Evolutionary conservation across 2,329 filamentous ascomycete genomes (phyloP), one percentile per base, ranked within the genome.

Genomic region (Penicillium occitanis): DNA sequence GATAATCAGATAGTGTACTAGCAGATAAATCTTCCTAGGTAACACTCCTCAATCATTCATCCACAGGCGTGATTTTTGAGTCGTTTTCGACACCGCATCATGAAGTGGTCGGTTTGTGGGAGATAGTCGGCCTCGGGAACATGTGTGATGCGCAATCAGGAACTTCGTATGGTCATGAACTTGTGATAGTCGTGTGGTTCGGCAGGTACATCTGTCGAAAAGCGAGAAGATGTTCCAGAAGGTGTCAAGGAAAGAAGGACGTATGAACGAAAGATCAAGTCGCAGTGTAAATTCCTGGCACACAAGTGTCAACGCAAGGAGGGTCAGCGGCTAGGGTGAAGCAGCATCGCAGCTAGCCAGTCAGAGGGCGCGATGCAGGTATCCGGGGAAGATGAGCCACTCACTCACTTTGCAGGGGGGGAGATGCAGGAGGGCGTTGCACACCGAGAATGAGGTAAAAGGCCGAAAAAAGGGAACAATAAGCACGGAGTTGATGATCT

Each of bases 61-160:
- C 74, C 76, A 76, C 73, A 75, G 76, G 74, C 75, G 77, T 78
- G 73, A 73, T 64, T 44, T 73, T 77, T 80, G 69, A 74, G 76
- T 66, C 78, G 77, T 78, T 79, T 80, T 73, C 76, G 77, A 78
- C 75, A 78, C 78, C 77, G 75, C 79, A 80, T 80, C 74, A 78
- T 80, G 78, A 73, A 66, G 60, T 59, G 61, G 53, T 50, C 44
- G 57, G 35, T 42, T 42, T 19, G 19, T 53, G 51, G 40, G 22
- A 35, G 19, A 48, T 35, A 55, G 61, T 28, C 17, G 19, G 53
- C 42, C 10, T 8, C 37, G 35, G 57, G 19, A 17, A 44, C 57
- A 44, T 59, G 57, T 59, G 19, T 44, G 57, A 59, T 40, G n/a
- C 14, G 19, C 5, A 3, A 8, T 19, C 33, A 33, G 55, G 3